These are phyloP conservation scores for Brassica balearica DNA, from an alignment of 441 rosid species.

Conservation along the genomic window DNA sequence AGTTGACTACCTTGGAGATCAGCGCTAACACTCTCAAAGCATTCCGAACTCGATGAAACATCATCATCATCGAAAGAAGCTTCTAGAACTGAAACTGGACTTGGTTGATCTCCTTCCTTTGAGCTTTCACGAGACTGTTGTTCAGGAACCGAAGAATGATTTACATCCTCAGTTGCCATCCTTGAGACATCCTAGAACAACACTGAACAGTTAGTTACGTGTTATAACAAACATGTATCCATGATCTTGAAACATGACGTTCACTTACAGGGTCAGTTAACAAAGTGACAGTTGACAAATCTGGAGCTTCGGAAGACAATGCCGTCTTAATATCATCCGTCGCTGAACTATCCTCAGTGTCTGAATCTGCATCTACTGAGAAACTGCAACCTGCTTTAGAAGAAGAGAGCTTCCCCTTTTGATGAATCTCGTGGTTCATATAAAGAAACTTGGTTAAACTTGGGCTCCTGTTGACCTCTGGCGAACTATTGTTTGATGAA, in stretches of 20 bases:
- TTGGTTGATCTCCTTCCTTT: slow-evolving; percentile 93
- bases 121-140: slow-evolving; percentile 60
- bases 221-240: slow-evolving; percentile 8
- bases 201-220: slow-evolving; percentile 19
- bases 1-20: slow-evolving; percentile 82
- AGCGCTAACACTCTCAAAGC: slow-evolving; percentile 90
- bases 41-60: slow-evolving; percentile 80
- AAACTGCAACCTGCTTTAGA: slow-evolving; percentile 45
- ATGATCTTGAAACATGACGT: slow-evolving; percentile 27
- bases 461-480: slow-evolving; percentile 50
- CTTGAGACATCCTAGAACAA: slow-evolving; percentile 58
- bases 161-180: slow-evolving; percentile 44
- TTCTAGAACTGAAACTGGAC: slow-evolving; percentile 94
- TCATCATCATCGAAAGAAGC: slow-evolving; percentile 75
- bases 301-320: slow-evolving; percentile 43
- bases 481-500: slow-evolving; percentile 55
- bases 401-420: slow-evolving; percentile 48
- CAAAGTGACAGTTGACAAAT: slow-evolving; percentile 48
- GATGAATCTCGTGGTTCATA: slow-evolving; percentile 41
- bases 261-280: slow-evolving; percentile 46
- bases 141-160: slow-evolving; percentile 53
- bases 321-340: slow-evolving; percentile 47
- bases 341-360: slow-evolving; percentile 49
- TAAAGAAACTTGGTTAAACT: slow-evolving; percentile 45
- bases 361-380: slow-evolving; percentile 47